phyloP scores from a whole-genome alignment of 1,284 basidiomycete genomes.

The Ustilago nuda region DNA sequence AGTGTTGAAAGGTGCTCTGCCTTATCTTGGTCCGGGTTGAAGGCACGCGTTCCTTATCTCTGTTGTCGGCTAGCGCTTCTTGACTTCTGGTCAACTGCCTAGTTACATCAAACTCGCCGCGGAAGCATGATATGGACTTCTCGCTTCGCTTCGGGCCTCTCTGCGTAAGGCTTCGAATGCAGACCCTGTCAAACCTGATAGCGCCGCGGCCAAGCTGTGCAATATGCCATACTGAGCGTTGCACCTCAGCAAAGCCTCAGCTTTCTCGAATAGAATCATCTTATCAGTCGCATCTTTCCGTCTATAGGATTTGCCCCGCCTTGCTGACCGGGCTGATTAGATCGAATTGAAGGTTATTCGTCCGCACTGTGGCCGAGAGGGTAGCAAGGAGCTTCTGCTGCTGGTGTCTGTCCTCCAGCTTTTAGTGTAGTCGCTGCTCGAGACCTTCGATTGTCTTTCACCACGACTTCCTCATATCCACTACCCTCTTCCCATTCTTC shows the following conservation, averaged over 20 bases:
- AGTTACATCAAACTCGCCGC: neutral
- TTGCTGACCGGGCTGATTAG: neutral
- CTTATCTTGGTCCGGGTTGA: constrained; percentile 7
- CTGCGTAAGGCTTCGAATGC: neutral
- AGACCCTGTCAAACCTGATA: neutral
- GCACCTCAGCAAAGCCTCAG: neutral
- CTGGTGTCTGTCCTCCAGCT: neutral
- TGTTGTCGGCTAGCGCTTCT: constrained; percentile 21
- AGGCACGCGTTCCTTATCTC: constrained; percentile 21
- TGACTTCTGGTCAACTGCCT: constrained; percentile 31
- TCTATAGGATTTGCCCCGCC: neutral
- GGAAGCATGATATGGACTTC: neutral
- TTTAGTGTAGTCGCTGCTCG: neutral
- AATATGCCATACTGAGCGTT: neutral
- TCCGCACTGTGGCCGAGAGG: neutral
- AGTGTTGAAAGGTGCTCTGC: neutral
- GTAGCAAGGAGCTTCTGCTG: too few relatives aligned
- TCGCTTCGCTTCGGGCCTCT: neutral
- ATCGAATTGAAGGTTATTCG: neutral
- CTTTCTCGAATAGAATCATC: constrained; percentile 7
- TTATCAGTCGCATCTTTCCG: constrained; percentile 35
- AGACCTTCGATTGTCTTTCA: neutral
- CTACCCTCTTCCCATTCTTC: neutral
- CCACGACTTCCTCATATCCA: neutral
- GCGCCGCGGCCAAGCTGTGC: neutral